phyloP scores from a whole-genome alignment of 345 rosid genomes.

The Eucalyptus globulus region DNA sequence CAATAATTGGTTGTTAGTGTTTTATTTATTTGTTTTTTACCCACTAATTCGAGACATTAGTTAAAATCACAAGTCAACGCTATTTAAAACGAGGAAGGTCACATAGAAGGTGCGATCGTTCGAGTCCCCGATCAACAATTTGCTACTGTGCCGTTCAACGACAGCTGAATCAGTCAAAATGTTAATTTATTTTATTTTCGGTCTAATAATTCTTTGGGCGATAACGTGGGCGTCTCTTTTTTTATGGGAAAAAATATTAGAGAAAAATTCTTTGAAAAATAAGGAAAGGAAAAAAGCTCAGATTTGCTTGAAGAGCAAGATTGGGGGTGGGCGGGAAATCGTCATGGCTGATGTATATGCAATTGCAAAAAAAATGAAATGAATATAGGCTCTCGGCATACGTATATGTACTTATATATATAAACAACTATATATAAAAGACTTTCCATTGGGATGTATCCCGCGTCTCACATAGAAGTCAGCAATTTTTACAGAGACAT shows the following conservation, averaged over 20 bases:
- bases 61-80: background rate
- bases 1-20: background rate
- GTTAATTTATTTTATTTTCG: background rate
- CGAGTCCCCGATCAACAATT: background rate
- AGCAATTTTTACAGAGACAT: background rate
- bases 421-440: background rate
- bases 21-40: background rate
- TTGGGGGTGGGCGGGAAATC: background rate
- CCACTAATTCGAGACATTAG: too few species aligned
- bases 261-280: background rate
- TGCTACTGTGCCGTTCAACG: background rate
- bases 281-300: background rate
- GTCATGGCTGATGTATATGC: background rate
- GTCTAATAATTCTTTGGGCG: background rate
- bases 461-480: background rate
- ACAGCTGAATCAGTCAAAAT: background rate
- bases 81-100: background rate
- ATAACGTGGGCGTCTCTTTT: background rate
- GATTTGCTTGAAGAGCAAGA: background rate
- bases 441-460: background rate
- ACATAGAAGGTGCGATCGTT: background rate
- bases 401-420: background rate
- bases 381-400: background rate
- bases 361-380: background rate
- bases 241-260: background rate